Evolutionary conservation across 768 basidiomycete species (phyloP).

Genomic region (Thelephora aurantiotincta): DNA sequence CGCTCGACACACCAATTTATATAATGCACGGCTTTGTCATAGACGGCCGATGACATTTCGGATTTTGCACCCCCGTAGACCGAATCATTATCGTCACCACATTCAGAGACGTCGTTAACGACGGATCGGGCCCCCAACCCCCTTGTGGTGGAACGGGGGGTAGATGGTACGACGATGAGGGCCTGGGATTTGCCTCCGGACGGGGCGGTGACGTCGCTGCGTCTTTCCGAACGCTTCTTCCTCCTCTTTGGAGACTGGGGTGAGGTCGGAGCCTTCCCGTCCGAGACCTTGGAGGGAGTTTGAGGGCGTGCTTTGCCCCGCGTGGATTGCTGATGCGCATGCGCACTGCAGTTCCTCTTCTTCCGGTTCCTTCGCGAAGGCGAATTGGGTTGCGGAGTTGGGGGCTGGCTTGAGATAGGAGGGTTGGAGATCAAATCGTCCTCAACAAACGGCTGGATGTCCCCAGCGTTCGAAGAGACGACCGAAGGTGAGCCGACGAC

Average conservation of each 20-base stretch:
- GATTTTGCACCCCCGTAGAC: neutral
- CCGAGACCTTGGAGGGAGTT: neutral
- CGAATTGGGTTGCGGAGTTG: neutral
- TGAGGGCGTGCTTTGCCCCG: neutral
- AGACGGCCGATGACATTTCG: conserved; percentile 21
- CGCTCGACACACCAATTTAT: conserved; percentile 41
- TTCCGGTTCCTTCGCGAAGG: conserved; percentile 1
- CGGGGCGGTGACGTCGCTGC: neutral
- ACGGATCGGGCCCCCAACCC: conserved; percentile 27
- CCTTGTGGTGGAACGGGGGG: neutral
- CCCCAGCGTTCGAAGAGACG: conserved; percentile 8
- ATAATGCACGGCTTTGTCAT: conserved; percentile 44
- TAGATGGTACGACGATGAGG: neutral
- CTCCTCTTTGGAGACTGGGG: neutral
- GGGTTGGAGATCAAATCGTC: neutral
- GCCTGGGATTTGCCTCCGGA: too few relatives aligned
- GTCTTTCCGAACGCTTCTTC: neutral
- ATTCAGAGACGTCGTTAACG: conserved; percentile 38
- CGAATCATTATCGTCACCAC: conserved; percentile 16
- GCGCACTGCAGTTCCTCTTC: conserved; percentile 1
- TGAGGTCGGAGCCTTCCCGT: neutral
- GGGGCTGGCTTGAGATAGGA: neutral
- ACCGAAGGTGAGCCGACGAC: conserved; percentile 23
- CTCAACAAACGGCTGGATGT: neutral
- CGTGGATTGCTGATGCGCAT: too few relatives aligned